A percentile compares a stretch with the other conserved stretches of the same genome.
Conservation (phyloP, 352 stramenopile species). For the Elongisporangium prolatum region DNA sequence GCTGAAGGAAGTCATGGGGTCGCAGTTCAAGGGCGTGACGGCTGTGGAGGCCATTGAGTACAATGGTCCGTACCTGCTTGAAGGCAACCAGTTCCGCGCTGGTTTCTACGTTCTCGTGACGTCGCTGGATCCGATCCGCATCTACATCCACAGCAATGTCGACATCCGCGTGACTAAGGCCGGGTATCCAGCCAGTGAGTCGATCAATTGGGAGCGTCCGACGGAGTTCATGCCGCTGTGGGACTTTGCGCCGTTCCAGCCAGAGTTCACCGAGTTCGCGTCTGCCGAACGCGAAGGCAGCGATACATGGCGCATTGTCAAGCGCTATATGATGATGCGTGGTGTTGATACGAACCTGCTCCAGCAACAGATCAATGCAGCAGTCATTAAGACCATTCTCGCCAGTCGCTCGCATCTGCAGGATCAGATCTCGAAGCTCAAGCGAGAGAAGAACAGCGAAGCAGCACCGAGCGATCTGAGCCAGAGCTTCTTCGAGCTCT, state of each 20-base stretch:
- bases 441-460: slow-evolving; percentile 19
- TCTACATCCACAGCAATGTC: slow-evolving; percentile 81
- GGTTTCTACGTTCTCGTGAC: slow-evolving; percentile 86
- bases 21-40: slow-evolving; percentile 39
- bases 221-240: slow-evolving; percentile 58
- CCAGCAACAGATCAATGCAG: slow-evolving; percentile 61
- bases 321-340: slow-evolving; percentile 48
- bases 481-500: slow-evolving; percentile 92
- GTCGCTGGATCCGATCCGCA: slow-evolving; percentile 74
- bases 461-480: slow-evolving; percentile 28
- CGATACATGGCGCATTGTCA: slow-evolving; percentile 66
- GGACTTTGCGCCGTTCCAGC: slow-evolving; percentile 63
- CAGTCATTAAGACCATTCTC: slow-evolving; percentile 52
- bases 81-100: slow-evolving; percentile 86
- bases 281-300: slow-evolving; percentile 42
- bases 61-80: slow-evolving; percentile 79
- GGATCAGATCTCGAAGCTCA: slow-evolving; percentile 35
- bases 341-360: slow-evolving; percentile 61
- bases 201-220: slow-evolving; percentile 27
- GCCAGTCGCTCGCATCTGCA: slow-evolving; percentile 58
- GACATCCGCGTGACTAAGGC: slow-evolving; percentile 68
- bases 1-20: neutral
- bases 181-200: slow-evolving; percentile 43
- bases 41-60: slow-evolving; percentile 65
- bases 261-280: slow-evolving; percentile 58